Conservation (phyloP, 148 eudicot genomes). For the Hydrangea macrophylla region DNA sequence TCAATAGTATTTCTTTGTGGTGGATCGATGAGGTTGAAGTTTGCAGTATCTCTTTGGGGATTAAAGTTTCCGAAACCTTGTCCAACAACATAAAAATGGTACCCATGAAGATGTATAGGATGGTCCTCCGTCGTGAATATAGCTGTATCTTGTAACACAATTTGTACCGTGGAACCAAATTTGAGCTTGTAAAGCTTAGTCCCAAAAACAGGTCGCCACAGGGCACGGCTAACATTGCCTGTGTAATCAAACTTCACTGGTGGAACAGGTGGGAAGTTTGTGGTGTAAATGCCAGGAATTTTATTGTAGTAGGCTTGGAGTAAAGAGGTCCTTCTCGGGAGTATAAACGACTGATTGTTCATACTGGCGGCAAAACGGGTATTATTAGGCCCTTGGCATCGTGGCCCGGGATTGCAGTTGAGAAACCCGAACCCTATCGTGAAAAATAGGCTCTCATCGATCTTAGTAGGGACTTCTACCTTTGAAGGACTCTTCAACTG, state of each 20-base stretch:
- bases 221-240: constrained; percentile 68
- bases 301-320: constrained; percentile 67
- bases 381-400: constrained; percentile 76
- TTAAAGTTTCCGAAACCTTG: constrained; percentile 81
- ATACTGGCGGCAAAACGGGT: constrained; percentile 82
- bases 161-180: constrained; percentile 70
- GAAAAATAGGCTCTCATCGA: constrained; percentile 66
- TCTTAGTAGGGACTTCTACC: constrained; percentile 53
- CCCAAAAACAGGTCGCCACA: constrained; percentile 71
- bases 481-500: constrained; percentile 50
- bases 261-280: constrained; percentile 75
- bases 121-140: constrained; percentile 78
- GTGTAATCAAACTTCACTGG: constrained; percentile 80
- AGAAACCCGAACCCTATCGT: constrained; percentile 71
- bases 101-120: constrained; percentile 91
- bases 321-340: constrained; percentile 61
- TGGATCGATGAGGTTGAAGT: constrained; percentile 75
- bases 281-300: constrained; percentile 68
- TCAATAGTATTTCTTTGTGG: constrained; percentile 80
- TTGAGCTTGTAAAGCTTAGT: constrained; percentile 77
- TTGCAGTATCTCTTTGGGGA: constrained; percentile 51
- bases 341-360: constrained; percentile 70
- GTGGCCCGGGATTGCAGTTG: constrained; percentile 59
- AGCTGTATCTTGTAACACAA: constrained; percentile 72
- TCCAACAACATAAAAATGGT: constrained; percentile 81